Evolutionary conservation across 441 rosid genomes (phyloP).

Genomic region (Dalechampia spathulata): DNA sequence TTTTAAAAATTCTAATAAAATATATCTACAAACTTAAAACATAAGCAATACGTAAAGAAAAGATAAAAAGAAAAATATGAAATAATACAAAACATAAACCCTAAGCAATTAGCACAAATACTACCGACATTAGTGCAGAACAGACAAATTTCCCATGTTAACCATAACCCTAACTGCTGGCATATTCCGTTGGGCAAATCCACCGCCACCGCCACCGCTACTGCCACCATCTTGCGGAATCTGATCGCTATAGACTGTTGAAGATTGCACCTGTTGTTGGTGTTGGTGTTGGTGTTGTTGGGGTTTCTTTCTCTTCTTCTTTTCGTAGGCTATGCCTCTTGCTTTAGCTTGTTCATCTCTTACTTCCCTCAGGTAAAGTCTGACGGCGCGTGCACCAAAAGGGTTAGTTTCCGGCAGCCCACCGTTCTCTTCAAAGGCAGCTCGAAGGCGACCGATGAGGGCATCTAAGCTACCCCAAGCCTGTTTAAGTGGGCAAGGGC

Average conservation of each 20-base stretch:
- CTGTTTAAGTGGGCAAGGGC: constrained; percentile 28
- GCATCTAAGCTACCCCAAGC: constrained; percentile 39
- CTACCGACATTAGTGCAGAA: constrained; percentile 1
- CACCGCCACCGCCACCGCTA: neutral
- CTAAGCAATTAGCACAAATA: neutral
- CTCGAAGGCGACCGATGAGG: constrained; percentile 30
- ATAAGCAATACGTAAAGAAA: no score
- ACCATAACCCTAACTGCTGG: neutral
- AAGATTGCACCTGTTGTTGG: neutral
- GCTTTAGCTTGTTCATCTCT: constrained; percentile 30
- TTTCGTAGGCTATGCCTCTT: constrained; percentile 27
- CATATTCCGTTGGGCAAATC: constrained; percentile 4
- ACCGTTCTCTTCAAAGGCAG: constrained; percentile 32
- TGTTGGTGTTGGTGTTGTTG: constrained; percentile 5
- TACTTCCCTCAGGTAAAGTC: constrained; percentile 25
- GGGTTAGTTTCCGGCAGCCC: constrained; percentile 31
- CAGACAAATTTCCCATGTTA: constrained; percentile 4
- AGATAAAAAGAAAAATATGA: no score
- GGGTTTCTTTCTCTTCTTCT: constrained; percentile 24
- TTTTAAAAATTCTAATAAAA: no score
- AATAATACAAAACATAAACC: constrained; percentile 8
- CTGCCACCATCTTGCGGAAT: neutral
- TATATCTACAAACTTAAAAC: no score
- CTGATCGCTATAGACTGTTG: neutral
- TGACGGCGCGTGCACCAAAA: constrained; percentile 26